Evolutionary conservation across 1,139 yeast species (phyloP), one percentile per base, ranked within the genome.

Genomic region (Geotrichum histeridarum): DNA sequence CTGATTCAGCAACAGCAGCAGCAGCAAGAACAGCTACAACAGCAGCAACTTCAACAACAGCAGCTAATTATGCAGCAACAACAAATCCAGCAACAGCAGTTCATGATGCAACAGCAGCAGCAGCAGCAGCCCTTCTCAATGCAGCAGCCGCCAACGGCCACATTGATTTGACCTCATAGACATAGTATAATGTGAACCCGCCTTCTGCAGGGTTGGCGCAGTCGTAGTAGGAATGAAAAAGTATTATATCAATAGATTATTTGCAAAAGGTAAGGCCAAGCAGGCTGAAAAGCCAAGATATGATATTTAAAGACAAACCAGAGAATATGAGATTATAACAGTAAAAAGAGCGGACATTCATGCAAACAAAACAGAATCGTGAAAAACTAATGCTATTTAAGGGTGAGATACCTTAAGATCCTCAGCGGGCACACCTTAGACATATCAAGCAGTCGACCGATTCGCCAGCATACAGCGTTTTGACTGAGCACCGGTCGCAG

Each of bases 401-500:
- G 27, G 5, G 27, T 3, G 27, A 22, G 27, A 22, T 22, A 22
- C 5, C 27, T 22, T 22, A 5, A 22, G 3, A n/a, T 2, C 9
- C 17, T 27, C 32, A 41, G 3, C 46, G 8, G n/a, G 47, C 27
- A 32, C 47, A 43, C 30, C 30, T 14, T n/a, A 43, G 12, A 17
- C 47, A 43, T 2, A 32, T 8, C 5, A 43, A n/a, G 8, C 37
- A 8, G 14, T 43, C 47, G 5, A 8, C 33, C 14, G 33, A 6
- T 8, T 27, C 47, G 5, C 37, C 38, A 1, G 8, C 27, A 15
- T 31, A 43, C 7, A 18, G n/a, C 11, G 47, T 17, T 27, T 43
- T 43, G 7, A 43, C 31, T 7, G 47, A 43, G 8, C 47, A 43
- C n/a, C 38, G 30, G 30, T 43, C 47, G 14, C 47, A 43, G 30